Evolutionary conservation across 345 rosid species (phyloP).

Genomic region (Clarkia xantiana): DNA sequence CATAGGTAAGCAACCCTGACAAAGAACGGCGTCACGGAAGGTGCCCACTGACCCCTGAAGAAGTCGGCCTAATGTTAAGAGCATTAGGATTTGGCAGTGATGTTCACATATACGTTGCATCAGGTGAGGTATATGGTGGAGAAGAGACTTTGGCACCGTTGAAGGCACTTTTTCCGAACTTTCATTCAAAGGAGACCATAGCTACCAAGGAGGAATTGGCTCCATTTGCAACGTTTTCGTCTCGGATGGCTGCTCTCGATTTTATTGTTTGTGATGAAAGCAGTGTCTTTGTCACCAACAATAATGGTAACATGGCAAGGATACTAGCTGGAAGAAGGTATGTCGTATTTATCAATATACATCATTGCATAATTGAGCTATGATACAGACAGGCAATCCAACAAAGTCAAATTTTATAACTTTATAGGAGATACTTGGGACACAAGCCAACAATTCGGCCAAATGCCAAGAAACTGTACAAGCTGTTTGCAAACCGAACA

Average conservation of each 20-base stretch:
- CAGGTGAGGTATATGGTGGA: constrained; percentile 88
- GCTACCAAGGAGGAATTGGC: constrained; percentile 58
- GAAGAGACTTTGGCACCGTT: constrained; percentile 67
- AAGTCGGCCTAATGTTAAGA: constrained; percentile 83
- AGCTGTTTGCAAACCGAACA: constrained; percentile 40
- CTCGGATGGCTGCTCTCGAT: constrained; percentile 93
- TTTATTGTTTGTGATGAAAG: constrained; percentile 88
- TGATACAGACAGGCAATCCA: too few species aligned
- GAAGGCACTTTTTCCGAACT: constrained; percentile 72
- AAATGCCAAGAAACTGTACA: constrained; percentile 62
- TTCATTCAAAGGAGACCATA: constrained; percentile 73
- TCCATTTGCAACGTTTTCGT: constrained; percentile 55
- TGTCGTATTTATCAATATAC: too few species aligned
- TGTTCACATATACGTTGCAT: constrained; percentile 74
- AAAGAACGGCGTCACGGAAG: constrained; percentile 67
- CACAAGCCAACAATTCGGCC: constrained; percentile 86
- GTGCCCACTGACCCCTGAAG: constrained; percentile 88
- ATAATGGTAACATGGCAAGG: constrained; percentile 94
- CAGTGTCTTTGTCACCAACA: constrained; percentile 82
- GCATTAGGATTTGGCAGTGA: constrained; percentile 78
- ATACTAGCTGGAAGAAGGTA: constrained; percentile 95
- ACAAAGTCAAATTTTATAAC: not conserved
- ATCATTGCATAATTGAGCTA: too few species aligned
- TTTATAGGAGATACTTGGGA: constrained; percentile 73
- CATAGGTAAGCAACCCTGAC: constrained; percentile 64